These are phyloP conservation scores for Monosporozyma yasuniensis DNA, from an alignment of 805 yeast genomes.

Conservation along the genomic window DNA sequence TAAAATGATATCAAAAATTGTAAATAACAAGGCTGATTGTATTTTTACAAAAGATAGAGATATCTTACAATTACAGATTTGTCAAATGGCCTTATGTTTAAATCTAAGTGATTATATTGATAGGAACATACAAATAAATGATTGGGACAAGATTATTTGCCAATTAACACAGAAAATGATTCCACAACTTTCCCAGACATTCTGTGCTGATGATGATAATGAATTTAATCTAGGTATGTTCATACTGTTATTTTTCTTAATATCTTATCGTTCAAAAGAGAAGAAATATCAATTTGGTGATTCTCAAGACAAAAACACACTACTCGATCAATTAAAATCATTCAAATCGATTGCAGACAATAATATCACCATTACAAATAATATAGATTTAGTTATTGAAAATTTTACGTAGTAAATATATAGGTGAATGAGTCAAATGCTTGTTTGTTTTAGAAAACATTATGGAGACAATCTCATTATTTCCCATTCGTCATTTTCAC, in stretches of 20 bases:
- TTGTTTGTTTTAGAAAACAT: too few species aligned
- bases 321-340: neutral
- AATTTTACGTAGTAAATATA: neutral
- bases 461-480: constrained; percentile 66
- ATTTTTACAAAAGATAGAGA: neutral
- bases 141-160: neutral
- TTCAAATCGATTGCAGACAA: neutral
- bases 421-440: too few species aligned
- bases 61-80: neutral
- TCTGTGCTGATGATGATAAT: neutral
- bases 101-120: neutral
- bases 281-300: neutral
- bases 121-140: neutral
- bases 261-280: neutral
- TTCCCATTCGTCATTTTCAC: constrained; percentile 47
- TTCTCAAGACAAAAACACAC: neutral
- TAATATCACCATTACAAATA: neutral
- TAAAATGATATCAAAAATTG: neutral
- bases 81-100: constrained; percentile 2
- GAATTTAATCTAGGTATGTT: neutral
- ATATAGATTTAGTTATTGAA: neutral
- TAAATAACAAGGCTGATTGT: neutral
- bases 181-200: neutral
- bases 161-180: neutral
- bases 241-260: neutral